Conservation (phyloP, 2,329 filamentous ascomycete species). For the Ambrosiella cleistominuta region DNA sequence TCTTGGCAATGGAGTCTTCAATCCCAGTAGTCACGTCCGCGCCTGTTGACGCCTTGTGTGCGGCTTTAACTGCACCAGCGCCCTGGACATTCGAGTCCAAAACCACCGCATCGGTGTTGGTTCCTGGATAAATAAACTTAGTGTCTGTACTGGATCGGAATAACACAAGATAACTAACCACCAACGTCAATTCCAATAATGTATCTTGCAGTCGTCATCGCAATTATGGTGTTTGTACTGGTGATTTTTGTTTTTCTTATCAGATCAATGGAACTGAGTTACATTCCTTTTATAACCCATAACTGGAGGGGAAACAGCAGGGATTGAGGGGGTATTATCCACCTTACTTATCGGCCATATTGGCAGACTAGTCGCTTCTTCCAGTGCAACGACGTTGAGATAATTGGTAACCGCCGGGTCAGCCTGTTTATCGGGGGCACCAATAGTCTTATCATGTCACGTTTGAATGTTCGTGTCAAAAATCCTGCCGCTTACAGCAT, state of each 20-base stretch:
- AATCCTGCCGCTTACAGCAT: not conserved
- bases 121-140: slow-evolving; percentile 19
- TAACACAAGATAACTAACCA: slow-evolving; percentile 15
- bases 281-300: not conserved
- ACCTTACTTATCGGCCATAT: not conserved
- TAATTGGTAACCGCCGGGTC: too few relatives aligned
- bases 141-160: not conserved
- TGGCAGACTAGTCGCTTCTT: too few relatives aligned
- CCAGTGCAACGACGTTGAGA: too few relatives aligned
- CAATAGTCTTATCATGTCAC: too few relatives aligned
- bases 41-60: slow-evolving; percentile 31
- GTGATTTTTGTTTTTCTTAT: slow-evolving; percentile 1
- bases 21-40: slow-evolving; percentile 30
- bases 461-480: not conserved
- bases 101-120: slow-evolving; percentile 36
- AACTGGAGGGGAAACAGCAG: not conserved
- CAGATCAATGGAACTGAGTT: not conserved
- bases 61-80: slow-evolving; percentile 14
- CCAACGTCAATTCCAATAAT: slow-evolving; percentile 25
- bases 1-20: slow-evolving; percentile 14
- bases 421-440: too few relatives aligned
- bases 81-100: slow-evolving; percentile 24
- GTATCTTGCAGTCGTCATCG: slow-evolving; percentile 14
- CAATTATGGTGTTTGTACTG: not conserved
- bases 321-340: not conserved